Evolutionary conservation across 305 asterid genomes (phyloP).

Genomic region (Fraxinus platypoda): DNA sequence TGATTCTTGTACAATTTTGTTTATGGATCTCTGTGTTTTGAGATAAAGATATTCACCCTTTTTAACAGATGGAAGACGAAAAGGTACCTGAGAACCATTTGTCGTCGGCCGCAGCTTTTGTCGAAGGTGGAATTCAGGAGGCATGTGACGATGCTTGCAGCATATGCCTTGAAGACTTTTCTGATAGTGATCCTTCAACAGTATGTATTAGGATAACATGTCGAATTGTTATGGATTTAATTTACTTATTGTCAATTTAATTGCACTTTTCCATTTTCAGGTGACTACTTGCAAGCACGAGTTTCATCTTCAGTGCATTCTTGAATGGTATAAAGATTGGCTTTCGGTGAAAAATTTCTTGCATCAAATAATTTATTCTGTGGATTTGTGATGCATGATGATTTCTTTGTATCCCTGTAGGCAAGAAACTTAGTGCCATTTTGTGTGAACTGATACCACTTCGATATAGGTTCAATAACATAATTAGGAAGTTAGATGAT

Average conservation of each 20-base stretch:
- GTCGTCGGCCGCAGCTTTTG: conserved; percentile 80
- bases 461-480: background rate
- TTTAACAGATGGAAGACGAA: conserved; percentile 71
- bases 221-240: background rate
- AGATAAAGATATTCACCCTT: background rate
- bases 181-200: conserved; percentile 74
- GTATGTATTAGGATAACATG: conserved; percentile 35
- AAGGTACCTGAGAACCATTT: conserved; percentile 52
- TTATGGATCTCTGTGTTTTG: background rate
- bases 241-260: conserved; percentile 1
- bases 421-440: background rate
- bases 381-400: background rate
- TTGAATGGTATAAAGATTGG: conserved; percentile 63
- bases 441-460: background rate
- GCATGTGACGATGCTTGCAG: conserved; percentile 87
- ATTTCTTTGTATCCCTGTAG: background rate
- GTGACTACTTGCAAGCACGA: conserved; percentile 91
- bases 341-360: background rate
- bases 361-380: background rate
- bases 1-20: background rate
- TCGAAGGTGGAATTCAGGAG: conserved; percentile 93
- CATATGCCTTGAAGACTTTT: conserved; percentile 81
- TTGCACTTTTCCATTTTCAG: conserved; percentile 39
- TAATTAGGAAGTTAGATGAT: background rate
- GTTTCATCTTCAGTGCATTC: conserved; percentile 89